phyloP scores from a whole-genome alignment of 2,329 filamentous ascomycete species.

The Cryphonectria naterciae region DNA sequence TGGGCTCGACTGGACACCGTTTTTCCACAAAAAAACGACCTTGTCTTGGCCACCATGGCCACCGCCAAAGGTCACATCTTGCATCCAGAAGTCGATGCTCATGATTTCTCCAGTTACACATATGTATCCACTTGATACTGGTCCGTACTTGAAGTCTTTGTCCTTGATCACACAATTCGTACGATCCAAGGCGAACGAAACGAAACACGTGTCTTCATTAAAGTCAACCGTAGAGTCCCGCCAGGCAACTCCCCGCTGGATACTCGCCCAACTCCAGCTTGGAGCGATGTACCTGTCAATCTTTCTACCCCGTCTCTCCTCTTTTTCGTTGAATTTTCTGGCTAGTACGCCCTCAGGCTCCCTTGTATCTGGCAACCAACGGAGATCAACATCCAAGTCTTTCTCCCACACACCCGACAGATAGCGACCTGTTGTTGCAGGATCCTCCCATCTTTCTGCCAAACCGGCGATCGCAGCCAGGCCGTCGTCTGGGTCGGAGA shows the following conservation, averaged over 20 bases:
- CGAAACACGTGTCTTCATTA: not conserved
- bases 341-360: too few species aligned
- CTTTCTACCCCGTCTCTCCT: too few species aligned
- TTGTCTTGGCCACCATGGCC: not conserved
- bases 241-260: not conserved
- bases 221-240: not conserved
- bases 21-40: not conserved
- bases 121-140: not conserved
- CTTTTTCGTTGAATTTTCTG: too few species aligned
- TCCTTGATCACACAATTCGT: not conserved
- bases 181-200: not conserved
- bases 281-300: too few species aligned
- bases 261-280: not conserved
- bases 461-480: not conserved
- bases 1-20: not conserved
- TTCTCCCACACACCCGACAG: constrained; percentile 2
- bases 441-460: constrained; percentile 5
- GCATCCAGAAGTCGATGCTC: not conserved
- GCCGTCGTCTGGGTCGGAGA: not conserved
- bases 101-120: not conserved
- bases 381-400: too few species aligned
- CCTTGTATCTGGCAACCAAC: too few species aligned
- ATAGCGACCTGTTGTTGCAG: constrained; percentile 1
- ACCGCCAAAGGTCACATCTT: not conserved
- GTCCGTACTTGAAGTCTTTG: not conserved